Evolutionary conservation across 768 basidiomycete genomes (phyloP), one percentile per base, ranked within the genome.

Genomic region (Lentinula sp.): DNA sequence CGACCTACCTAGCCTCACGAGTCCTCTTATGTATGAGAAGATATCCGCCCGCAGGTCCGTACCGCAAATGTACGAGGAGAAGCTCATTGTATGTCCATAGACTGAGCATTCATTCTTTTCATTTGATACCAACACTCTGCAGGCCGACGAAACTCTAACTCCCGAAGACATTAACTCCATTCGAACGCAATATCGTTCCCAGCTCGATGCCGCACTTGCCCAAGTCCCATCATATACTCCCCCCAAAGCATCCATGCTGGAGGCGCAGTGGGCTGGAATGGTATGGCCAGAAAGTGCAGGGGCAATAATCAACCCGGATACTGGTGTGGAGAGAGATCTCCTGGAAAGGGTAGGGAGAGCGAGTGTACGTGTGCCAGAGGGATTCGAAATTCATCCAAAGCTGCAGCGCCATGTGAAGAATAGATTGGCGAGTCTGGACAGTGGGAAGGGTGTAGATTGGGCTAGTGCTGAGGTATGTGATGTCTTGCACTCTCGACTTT

Each of bases 1-100:
- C 34, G 91, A 95, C 67, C 82, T 94, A 56, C 92, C 92, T 0
- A 84, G 85, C 15, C 90, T 93, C 70, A 96, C 95, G 0, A 89
- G 88, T 61, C 94, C 95, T 0, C 74, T 87, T 9, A 97, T 96
- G 94, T 97, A 97, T 73, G 81, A 91, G 71, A 84, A 89, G 74
- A 95, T 96, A 67, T 81, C 85, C 5, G 80, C 85, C 0, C 78
- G 93, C 52, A 82, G 79, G 50, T 89, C 88, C 11, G 91, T 94
- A 4, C 92, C 93, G 5, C 78, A 85, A 56, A 75, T 93, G 11
- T 96, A 95, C 69, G 92, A 95, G 68, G 82, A 88, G 48, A 86
- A 85, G 48, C 79, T 95, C 5, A 78, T 86, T 55, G 93, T 93
- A 60, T 51, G 85, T 76, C 16, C n/a, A 15, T n/a, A 52, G 34